Evolutionary conservation across 208 protist species (phyloP), one percentile per base, ranked within the genome.

Genomic region (Leishmania lainsoni): DNA sequence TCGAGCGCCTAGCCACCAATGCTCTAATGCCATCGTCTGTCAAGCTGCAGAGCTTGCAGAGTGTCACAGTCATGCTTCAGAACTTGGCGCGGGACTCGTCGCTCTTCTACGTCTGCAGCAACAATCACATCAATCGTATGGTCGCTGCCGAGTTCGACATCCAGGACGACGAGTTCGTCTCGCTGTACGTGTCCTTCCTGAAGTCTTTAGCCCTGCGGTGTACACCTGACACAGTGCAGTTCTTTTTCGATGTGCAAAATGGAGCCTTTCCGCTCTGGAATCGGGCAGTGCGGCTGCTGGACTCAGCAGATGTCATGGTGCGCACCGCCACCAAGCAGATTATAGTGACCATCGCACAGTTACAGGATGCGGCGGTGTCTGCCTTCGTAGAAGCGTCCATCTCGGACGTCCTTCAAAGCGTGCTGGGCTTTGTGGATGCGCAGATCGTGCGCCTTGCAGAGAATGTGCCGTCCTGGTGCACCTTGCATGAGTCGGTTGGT

Each of bases 41-140:
- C 17, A 96, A 96, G 78, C 82, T 93, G n/a, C 87, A 95, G 69
- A 85, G 85, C 4, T 69, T 97, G 56, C 88, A 93, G 76, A 94
- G 85, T 71, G 84, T 98, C 10, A 94, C 92, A 3, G 79, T 97
- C 68, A 70, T 98, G 45, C 81, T 98, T 63, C 92, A 96, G 73
- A 97, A 97, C 71, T 75, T 98, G 0, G 90, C 84, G 0, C 85
- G 90, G 17, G 73, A 84, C 52, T 86, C 87, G 10, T 96, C 92
- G 16, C 76, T 95, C 20, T 97, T 93, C 75, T 92, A 92, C 66
- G 45, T 97, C 12, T 96, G 92, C 86, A 96, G 92, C 83, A 96
- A 96, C 83, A 95, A 97, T 75, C 93, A 94, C 81, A 84, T 98
- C 51, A 98, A 98, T 71, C 87, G 89, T 51, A 94, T 98, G 78